Evolutionary conservation across 257 asterid species (phyloP).

Genomic region (Gentiana dahurica): DNA sequence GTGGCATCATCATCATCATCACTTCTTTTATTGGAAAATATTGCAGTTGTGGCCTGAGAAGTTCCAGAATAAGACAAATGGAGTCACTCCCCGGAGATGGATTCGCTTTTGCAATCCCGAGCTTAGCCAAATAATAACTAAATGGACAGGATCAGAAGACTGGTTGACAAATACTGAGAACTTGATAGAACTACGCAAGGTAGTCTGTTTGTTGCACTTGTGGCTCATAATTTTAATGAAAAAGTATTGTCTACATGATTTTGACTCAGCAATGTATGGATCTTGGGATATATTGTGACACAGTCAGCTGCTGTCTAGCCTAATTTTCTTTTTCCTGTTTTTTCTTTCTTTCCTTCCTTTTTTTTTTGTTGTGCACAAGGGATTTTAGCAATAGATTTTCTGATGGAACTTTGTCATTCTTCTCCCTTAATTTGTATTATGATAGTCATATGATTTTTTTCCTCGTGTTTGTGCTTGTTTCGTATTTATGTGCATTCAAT

Average conservation of each 20-base stretch:
- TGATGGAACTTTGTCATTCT: too few species aligned
- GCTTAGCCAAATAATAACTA: conserved; percentile 39
- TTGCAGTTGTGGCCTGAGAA: conserved; percentile 56
- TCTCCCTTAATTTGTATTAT: neutral
- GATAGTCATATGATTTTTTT: neutral
- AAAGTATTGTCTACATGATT: too few species aligned
- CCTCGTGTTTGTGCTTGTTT: neutral
- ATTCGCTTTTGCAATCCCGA: conserved; percentile 43
- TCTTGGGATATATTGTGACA: too few species aligned
- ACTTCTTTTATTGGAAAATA: conserved; percentile 4
- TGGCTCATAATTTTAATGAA: too few species aligned
- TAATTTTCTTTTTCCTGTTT: too few species aligned
- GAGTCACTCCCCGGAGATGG: conserved; percentile 68
- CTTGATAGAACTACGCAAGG: conserved; percentile 35
- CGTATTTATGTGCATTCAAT: neutral
- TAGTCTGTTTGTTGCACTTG: conserved; percentile 4
- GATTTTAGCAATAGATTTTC: too few species aligned
- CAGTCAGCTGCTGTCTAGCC: too few species aligned
- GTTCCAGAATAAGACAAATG: conserved; percentile 53
- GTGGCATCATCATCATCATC: neutral
- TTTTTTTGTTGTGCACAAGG: too few species aligned
- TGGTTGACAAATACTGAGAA: conserved; percentile 42
- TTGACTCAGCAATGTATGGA: too few species aligned
- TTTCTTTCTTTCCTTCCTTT: too few species aligned
- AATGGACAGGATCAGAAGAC: conserved; percentile 53